Percentiles rank a stretch among this genome's conserved stretches.
These are phyloP conservation scores for Inonotus hispidus DNA, from an alignment of 1,284 basidiomycete genomes.

Conservation along the genomic window DNA sequence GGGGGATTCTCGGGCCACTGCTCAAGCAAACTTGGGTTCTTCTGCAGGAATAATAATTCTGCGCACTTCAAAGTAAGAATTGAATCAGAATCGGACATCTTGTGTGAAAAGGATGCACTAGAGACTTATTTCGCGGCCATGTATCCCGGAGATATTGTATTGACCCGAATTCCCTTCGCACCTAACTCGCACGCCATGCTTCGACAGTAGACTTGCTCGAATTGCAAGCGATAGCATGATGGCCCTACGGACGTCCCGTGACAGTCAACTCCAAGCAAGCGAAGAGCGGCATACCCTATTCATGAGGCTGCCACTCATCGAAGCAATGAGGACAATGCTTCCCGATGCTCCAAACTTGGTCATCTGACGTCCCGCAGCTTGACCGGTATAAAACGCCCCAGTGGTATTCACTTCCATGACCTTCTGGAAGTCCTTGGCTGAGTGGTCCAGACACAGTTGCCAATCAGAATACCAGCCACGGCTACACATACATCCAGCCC, in stretches of 20 bases:
- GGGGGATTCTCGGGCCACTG: conserved; percentile 78
- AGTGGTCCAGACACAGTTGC: conserved; percentile 64
- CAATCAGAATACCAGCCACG: conserved; percentile 70
- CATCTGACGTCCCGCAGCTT: conserved; percentile 78
- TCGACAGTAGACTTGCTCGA: conserved; percentile 73
- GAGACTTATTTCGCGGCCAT: conserved; percentile 61
- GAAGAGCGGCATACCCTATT: conserved; percentile 45
- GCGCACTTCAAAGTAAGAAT: conserved; percentile 41
- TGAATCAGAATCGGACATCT: not conserved
- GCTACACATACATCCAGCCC: conserved; percentile 72
- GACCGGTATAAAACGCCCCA: conserved; percentile 74
- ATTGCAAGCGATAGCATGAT: conserved; percentile 76
- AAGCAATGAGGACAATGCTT: conserved; percentile 79
- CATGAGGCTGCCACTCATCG: conserved; percentile 71
- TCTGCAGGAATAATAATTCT: conserved; percentile 69
- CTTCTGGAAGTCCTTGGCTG: conserved; percentile 64
- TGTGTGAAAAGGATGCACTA: conserved; percentile 10
- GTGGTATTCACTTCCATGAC: conserved; percentile 64
- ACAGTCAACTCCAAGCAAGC: conserved; percentile 26
- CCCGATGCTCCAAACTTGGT: conserved; percentile 61
- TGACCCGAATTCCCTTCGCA: conserved; percentile 63
- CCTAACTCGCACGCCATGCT: conserved; percentile 85
- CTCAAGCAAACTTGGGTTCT: conserved; percentile 57
- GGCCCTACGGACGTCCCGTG: conserved; percentile 38
- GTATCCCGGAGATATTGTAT: conserved; percentile 71